Evolutionary conservation across 768 basidiomycete genomes (phyloP).

Genomic region (Lanmaoa pseudosensibilis): DNA sequence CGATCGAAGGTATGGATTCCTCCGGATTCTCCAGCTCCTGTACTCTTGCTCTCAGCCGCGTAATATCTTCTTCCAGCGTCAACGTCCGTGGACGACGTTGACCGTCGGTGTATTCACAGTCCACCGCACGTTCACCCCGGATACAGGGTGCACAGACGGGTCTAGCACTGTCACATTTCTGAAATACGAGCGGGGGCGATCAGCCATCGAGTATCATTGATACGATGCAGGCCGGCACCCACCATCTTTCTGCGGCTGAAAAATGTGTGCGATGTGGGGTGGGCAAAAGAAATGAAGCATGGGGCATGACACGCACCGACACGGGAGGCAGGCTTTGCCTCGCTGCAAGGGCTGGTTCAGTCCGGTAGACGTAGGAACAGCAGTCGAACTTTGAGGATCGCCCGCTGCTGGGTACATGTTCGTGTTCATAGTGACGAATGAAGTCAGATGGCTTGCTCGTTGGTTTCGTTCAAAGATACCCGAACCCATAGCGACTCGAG

Average conservation of each 20-base stretch:
- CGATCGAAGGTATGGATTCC: constrained; percentile 45
- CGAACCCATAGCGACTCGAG: neutral
- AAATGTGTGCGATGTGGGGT: neutral
- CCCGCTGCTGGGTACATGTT: constrained; percentile 1
- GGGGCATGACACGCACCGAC: constrained; percentile 39
- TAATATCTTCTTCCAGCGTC: constrained; percentile 58
- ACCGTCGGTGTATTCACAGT: constrained; percentile 72
- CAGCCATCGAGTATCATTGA: neutral
- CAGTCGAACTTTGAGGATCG: constrained; percentile 6
- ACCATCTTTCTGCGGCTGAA: constrained; percentile 52
- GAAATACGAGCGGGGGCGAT: neutral
- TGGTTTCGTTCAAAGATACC: neutral
- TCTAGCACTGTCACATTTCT: constrained; percentile 69
- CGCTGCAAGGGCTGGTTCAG: constrained; percentile 37
- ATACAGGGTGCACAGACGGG: constrained; percentile 67
- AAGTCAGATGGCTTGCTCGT: neutral
- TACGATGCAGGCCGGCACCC: neutral
- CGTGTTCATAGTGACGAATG: neutral
- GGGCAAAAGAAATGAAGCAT: neutral
- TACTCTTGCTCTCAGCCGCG: constrained; percentile 55
- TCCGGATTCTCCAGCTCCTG: constrained; percentile 57
- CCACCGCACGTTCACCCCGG: constrained; percentile 57
- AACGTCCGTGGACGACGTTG: constrained; percentile 59
- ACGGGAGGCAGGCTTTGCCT: constrained; percentile 53
- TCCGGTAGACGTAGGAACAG: neutral